Evolutionary conservation across 2,329 filamentous ascomycete genomes (phyloP), one percentile per base, ranked within the genome.

Genomic region (Pyrenophora teres): DNA sequence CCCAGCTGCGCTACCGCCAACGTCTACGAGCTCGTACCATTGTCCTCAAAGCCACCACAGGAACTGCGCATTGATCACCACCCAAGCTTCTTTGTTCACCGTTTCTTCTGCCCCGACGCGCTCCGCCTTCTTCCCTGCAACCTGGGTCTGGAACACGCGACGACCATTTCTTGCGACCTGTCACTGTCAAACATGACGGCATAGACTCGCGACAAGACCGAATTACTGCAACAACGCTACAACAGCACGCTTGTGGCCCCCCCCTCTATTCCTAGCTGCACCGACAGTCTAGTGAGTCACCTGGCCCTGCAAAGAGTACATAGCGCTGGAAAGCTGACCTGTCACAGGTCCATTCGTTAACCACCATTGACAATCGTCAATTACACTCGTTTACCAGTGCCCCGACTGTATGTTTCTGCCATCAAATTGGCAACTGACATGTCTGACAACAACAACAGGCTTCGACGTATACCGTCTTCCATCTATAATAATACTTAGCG

Each of bases 361-460:
- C 46, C 57, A 63, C 45, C 44, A 64, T 74, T 74, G 71, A 73
- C 62, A 58, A 63, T 74, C 67, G 77, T 79, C 77, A 79, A 78
- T 70, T 78, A 76, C 78, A 80, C 76, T 80, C 78, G 77, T 79
- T 80, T 80, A 72, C 63, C 68, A 56, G 58, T 56, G 55, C 63
- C 69, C 68, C 70, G 67, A 77, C 72, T 69, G 70, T 72, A 63
- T 39, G 70, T 64, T 19, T 25, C 32, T n/a, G 9, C 31, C 16
- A n/a, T 41, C 7, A 5, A 23, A n/a, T n/a, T 21, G 42, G 38
- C 43, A 46, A 53, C 36, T 18, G n/a, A 31, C 51, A 43, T 52
- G 50, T 53, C 58, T 66, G 42, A n/a, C n/a, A n/a, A 65, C 55
- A 50, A 15, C 1, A 15, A 13, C 52, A 55, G 50, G 57, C 59